Evolutionary conservation across 768 basidiomycete species (phyloP).

Genomic region (Lactarius tabidus): DNA sequence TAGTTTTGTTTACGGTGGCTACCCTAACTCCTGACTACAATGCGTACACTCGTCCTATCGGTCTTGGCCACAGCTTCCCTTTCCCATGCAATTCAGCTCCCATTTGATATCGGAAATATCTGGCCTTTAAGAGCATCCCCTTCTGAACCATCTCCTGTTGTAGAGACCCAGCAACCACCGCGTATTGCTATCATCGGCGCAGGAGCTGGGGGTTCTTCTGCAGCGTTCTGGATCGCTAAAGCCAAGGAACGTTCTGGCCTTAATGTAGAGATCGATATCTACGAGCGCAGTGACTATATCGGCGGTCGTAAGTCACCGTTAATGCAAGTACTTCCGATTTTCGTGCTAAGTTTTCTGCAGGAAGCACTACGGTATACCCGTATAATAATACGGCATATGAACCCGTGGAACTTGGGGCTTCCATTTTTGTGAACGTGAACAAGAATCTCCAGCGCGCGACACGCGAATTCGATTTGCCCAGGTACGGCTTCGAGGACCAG

Average conservation of each 20-base stretch:
- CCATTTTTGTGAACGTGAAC: constrained; percentile 80
- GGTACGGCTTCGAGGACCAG: constrained; percentile 41
- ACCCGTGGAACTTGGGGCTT: constrained; percentile 79
- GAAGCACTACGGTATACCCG: constrained; percentile 74
- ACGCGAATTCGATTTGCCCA: constrained; percentile 71
- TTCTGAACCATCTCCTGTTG: neutral
- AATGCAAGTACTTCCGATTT: neutral
- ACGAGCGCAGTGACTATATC: constrained; percentile 69
- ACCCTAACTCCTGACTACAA: neutral
- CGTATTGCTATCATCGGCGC: constrained; percentile 86
- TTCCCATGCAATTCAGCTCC: constrained; percentile 39
- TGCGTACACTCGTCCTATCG: constrained; percentile 24
- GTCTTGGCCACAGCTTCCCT: constrained; percentile 28
- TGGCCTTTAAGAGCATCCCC: neutral
- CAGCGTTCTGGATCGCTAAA: constrained; percentile 80
- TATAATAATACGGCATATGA: constrained; percentile 54
- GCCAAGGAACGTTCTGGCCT: constrained; percentile 67
- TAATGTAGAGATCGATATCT: constrained; percentile 77
- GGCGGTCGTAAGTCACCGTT: constrained; percentile 70
- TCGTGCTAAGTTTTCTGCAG: constrained; percentile 37
- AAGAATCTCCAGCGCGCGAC: constrained; percentile 69
- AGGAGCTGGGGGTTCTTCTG: constrained; percentile 81
- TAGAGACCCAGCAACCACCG: constrained; percentile 1
- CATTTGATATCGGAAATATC: constrained; percentile 42
- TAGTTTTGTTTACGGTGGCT: neutral